phyloP scores from a whole-genome alignment of 495 filamentous ascomycete genomes.

The Neurospora sp. region DNA sequence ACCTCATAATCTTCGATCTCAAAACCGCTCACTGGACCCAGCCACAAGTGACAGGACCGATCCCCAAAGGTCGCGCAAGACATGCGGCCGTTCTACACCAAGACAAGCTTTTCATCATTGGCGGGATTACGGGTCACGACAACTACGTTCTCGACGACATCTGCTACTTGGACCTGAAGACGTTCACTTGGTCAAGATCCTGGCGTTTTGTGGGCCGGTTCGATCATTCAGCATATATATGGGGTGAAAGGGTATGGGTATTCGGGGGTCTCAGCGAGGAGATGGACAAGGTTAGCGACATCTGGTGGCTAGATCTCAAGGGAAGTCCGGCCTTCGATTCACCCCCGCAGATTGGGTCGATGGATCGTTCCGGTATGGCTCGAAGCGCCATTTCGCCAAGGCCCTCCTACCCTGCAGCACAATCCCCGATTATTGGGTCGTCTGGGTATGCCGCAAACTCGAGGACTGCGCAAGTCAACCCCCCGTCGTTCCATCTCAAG shows the following conservation, averaged over 20 bases:
- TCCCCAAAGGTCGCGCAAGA: conserved; percentile 80
- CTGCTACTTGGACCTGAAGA: conserved; percentile 91
- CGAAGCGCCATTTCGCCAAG: conserved; percentile 34
- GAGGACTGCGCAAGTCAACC: conserved; percentile 70
- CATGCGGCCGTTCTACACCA: conserved; percentile 93
- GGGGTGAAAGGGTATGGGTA: conserved; percentile 87
- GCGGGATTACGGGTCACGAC: conserved; percentile 79
- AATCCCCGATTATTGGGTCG: conserved; percentile 40
- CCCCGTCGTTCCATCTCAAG: conserved; percentile 56
- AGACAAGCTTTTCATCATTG: conserved; percentile 89
- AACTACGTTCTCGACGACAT: conserved; percentile 88
- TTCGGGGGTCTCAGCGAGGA: conserved; percentile 89
- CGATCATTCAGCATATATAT: conserved; percentile 88
- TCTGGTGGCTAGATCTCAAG: conserved; percentile 95
- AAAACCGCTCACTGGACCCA: conserved; percentile 90
- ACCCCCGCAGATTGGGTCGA: conserved; percentile 55
- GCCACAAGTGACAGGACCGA: conserved; percentile 69
- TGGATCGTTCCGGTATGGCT: conserved; percentile 33
- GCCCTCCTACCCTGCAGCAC: conserved; percentile 27
- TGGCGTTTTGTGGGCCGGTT: conserved; percentile 93
- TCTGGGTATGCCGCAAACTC: conserved; percentile 85
- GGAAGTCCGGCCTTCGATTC: conserved; percentile 75
- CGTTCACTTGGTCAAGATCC: conserved; percentile 92
- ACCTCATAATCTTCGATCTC: conserved; percentile 92
- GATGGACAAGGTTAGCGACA: conserved; percentile 89